phyloP scores from a whole-genome alignment of 1,139 yeast species.

The Nakaseomyces uthaithaninus region DNA sequence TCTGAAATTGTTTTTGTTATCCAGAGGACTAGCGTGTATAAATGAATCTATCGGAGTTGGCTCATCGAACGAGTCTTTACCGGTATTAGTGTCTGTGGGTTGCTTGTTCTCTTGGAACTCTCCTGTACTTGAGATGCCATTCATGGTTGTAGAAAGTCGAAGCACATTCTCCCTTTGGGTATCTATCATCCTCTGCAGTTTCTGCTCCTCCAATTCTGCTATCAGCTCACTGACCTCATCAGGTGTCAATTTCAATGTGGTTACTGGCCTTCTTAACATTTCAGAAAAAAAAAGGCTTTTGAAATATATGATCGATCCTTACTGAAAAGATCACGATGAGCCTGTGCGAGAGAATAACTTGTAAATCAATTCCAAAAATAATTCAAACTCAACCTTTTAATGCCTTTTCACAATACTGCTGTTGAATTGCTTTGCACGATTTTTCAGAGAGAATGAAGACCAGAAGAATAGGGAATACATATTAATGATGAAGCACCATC shows the following conservation, averaged over 20 bases:
- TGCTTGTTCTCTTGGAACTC: background rate
- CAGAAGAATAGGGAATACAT: too few relatives aligned
- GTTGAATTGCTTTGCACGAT: too few relatives aligned
- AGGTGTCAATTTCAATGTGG: conserved; percentile 13
- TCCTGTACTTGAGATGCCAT: background rate
- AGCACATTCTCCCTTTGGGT: conserved; percentile 4
- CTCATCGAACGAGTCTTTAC: conserved; percentile 3
- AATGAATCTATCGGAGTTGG: conserved; percentile 5
- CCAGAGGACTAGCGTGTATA: conserved; percentile 1
- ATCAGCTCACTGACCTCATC: conserved; percentile 16
- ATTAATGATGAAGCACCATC: too few relatives aligned
- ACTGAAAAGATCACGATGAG: too few relatives aligned
- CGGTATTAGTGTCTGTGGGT: background rate
- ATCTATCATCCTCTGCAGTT: conserved; percentile 9
- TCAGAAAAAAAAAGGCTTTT: background rate
- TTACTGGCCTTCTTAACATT: conserved; percentile 17
- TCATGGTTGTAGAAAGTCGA: conserved; percentile 6
- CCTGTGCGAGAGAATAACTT: too few relatives aligned
- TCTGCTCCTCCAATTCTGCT: conserved; percentile 16
- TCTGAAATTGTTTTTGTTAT: background rate
- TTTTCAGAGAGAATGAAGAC: too few relatives aligned
- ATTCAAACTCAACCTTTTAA: too few relatives aligned
- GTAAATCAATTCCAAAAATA: too few relatives aligned
- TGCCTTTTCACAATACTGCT: too few relatives aligned
- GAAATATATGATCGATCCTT: background rate